Percentiles rank a stretch among this genome's conserved stretches.
Conservation (phyloP, 306 rosid species). For the Prunus padus region DNA sequence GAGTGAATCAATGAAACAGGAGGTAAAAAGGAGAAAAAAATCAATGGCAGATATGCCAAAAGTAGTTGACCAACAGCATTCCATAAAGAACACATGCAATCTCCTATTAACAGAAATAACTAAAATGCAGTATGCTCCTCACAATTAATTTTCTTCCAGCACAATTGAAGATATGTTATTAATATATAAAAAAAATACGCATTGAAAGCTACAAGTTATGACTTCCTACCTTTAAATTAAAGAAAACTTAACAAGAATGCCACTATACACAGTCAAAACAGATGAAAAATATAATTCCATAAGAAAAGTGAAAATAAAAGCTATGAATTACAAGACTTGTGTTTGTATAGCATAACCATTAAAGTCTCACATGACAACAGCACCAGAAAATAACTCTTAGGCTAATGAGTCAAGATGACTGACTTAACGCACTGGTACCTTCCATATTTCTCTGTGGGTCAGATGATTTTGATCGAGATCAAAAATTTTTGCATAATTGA, state of each 20-base stretch:
- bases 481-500: slow-evolving; percentile 75
- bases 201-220: neutral
- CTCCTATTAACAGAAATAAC: neutral
- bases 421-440: slow-evolving; percentile 49
- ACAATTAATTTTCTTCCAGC: neutral
- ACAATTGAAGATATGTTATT: neutral
- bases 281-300: neutral
- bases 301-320: neutral
- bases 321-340: neutral
- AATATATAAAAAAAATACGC: neutral
- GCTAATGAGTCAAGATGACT: slow-evolving; percentile 1
- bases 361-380: neutral
- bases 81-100: neutral
- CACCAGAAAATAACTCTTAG: slow-evolving; percentile 8
- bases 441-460: slow-evolving; percentile 91
- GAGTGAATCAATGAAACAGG: neutral
- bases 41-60: neutral
- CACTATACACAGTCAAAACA: neutral
- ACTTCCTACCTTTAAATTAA: neutral
- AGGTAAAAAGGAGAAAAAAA: neutral
- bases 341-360: neutral
- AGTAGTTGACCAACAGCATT: neutral
- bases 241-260: neutral
- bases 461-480: slow-evolving; percentile 90
- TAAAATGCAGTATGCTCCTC: neutral